phyloP scores from a whole-genome alignment of 768 basidiomycete genomes.

The Phaeolepiota aurea region DNA sequence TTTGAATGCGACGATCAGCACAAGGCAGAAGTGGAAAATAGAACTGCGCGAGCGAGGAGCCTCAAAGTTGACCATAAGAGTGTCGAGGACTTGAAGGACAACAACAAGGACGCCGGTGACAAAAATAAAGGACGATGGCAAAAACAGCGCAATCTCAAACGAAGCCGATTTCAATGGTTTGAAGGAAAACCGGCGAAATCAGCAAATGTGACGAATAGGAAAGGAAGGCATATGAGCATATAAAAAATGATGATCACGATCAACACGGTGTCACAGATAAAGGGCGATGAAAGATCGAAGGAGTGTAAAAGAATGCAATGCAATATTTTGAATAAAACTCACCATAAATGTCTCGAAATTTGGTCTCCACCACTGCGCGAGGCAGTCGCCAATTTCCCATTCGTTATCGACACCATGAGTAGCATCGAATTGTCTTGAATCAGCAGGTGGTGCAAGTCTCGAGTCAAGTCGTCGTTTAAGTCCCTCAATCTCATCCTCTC shows the following conservation, averaged over 20 bases:
- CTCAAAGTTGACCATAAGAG: too few species aligned
- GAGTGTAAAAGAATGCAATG: neutral
- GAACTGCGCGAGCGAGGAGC: too few species aligned
- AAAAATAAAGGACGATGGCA: neutral
- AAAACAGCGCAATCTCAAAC: neutral
- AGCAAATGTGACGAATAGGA: neutral
- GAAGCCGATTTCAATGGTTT: neutral
- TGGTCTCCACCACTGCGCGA: slow-evolving; percentile 98
- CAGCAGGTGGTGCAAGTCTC: slow-evolving; percentile 73
- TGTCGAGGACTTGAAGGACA: too few species aligned
- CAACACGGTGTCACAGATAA: too few species aligned
- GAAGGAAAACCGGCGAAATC: neutral
- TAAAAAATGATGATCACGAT: too few species aligned
- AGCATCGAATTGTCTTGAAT: slow-evolving; percentile 64
- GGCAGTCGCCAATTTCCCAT: slow-evolving; percentile 94
- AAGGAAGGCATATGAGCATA: neutral
- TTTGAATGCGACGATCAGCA: too few species aligned
- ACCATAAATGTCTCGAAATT: slow-evolving; percentile 99
- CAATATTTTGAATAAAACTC: slow-evolving; percentile 27
- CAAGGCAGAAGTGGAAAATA: too few species aligned
- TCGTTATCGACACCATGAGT: slow-evolving; percentile 76
- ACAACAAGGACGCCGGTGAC: neutral
- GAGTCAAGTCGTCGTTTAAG: slow-evolving; percentile 85
- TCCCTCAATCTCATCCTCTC: slow-evolving; percentile 88
- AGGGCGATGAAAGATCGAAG: neutral